A percentile compares a stretch with the other conserved stretches of the same genome.
Evolutionary conservation across 2,329 filamentous ascomycete genomes (phyloP).

Genomic region (Drechslerella coelobrocha): DNA sequence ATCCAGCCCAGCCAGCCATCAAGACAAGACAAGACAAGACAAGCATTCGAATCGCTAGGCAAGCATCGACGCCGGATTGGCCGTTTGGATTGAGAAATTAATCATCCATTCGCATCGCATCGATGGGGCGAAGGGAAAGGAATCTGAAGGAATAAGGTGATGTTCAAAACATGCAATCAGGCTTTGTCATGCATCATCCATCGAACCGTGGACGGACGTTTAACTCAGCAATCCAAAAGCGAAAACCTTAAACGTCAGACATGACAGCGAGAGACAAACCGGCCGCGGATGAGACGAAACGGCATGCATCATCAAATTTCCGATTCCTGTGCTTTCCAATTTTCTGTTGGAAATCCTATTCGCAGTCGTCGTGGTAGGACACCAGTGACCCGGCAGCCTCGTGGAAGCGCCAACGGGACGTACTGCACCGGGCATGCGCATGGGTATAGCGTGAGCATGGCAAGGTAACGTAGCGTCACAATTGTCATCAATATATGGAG

Average conservation of each 20-base stretch:
- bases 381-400: no score
- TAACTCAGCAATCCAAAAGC: background rate
- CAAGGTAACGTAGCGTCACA: no score
- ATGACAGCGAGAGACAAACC: background rate
- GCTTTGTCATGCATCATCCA: background rate
- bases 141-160: background rate
- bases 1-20: no score
- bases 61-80: background rate
- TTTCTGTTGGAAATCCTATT: no score
- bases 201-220: background rate
- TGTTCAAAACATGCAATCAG: slow-evolving; percentile 1
- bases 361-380: no score
- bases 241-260: background rate
- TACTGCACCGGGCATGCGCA: no score
- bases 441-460: slow-evolving; percentile 16
- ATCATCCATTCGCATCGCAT: background rate
- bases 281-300: background rate
- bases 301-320: background rate
- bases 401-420: no score
- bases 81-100: background rate
- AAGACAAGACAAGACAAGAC: background rate
- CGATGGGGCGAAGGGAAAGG: background rate
- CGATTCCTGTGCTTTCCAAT: background rate
- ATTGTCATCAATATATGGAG: no score
- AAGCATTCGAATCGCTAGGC: no score